These are phyloP conservation scores for Chaetoscypha palmicola DNA, from an alignment of 2,329 filamentous ascomycete species.

Conservation along the genomic window DNA sequence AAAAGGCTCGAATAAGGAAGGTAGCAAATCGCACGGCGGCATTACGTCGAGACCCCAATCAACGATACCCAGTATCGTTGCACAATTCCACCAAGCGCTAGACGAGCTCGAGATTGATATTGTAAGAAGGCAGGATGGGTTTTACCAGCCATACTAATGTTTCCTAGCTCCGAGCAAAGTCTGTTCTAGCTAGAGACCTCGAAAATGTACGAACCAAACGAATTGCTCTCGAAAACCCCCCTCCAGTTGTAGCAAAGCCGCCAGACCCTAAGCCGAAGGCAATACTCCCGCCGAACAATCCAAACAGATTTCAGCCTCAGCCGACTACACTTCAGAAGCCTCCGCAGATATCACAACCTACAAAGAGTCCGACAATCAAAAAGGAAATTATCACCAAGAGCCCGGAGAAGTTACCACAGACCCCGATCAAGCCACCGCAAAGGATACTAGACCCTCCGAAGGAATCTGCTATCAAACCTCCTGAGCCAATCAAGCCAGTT, in stretches of 20 bases:
- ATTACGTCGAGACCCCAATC: slow-evolving; percentile 19
- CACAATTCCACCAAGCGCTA: slow-evolving; percentile 41
- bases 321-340: background rate
- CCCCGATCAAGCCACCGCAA: slow-evolving; percentile 1
- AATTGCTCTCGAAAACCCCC: slow-evolving; percentile 25
- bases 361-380: slow-evolving; percentile 14
- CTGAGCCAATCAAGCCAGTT: slow-evolving; percentile 8
- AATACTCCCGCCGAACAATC: background rate
- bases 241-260: slow-evolving; percentile 6
- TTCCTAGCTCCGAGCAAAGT: slow-evolving; percentile 45
- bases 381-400: slow-evolving; percentile 15
- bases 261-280: slow-evolving; percentile 6
- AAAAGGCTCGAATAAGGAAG: slow-evolving; percentile 41
- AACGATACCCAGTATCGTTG: slow-evolving; percentile 25
- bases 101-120: slow-evolving; percentile 52
- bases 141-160: slow-evolving; percentile 1
- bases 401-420: slow-evolving; percentile 11
- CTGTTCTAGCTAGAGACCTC: slow-evolving; percentile 48
- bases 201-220: slow-evolving; percentile 31
- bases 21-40: slow-evolving; percentile 33
- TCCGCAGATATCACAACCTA: background rate
- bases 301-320: background rate
- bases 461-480: slow-evolving; percentile 4
- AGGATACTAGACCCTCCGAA: slow-evolving; percentile 14
- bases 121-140: slow-evolving; percentile 33